phyloP scores from a whole-genome alignment of 129 eudicot species.

The Flaveria trinervia region DNA sequence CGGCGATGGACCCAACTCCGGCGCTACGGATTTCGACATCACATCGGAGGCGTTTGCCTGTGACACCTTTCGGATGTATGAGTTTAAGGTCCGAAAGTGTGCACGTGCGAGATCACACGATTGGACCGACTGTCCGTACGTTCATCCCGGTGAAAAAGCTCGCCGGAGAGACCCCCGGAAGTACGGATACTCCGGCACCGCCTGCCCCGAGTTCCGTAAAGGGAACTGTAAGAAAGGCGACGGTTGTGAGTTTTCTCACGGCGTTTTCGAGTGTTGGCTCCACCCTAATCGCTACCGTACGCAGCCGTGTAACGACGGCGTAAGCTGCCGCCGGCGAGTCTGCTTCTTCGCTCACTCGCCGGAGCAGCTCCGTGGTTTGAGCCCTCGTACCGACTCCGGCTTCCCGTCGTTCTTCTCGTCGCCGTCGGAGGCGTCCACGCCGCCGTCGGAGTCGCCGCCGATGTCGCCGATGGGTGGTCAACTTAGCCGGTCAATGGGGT shows the following conservation, averaged over 20 bases:
- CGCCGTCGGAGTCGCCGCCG: slow-evolving; percentile 67
- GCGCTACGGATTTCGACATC: slow-evolving; percentile 32
- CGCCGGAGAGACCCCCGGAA: slow-evolving; percentile 74
- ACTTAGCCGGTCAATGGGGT: slow-evolving; percentile 56
- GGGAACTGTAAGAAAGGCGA: slow-evolving; percentile 78
- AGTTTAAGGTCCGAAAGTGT: slow-evolving; percentile 75
- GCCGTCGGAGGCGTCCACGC: slow-evolving; percentile 46
- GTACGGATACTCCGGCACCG: slow-evolving; percentile 74
- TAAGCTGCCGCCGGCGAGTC: slow-evolving; percentile 56
- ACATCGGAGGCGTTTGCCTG: slow-evolving; percentile 51
- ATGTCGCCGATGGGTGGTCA: slow-evolving; percentile 56
- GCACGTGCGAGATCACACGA: slow-evolving; percentile 70
- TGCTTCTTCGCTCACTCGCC: slow-evolving; percentile 93
- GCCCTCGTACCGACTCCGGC: slow-evolving; percentile 41
- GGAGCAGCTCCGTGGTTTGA: slow-evolving; percentile 69
- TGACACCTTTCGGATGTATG: slow-evolving; percentile 73
- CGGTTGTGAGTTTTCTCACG: slow-evolving; percentile 74
- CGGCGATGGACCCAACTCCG: slow-evolving; percentile 26
- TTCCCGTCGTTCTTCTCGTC: slow-evolving; percentile 32
- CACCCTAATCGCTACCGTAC: slow-evolving; percentile 83
- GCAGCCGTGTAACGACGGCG: slow-evolving; percentile 84
- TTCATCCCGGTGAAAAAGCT: slow-evolving; percentile 86
- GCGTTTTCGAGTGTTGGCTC: slow-evolving; percentile 90
- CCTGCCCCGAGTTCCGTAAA: slow-evolving; percentile 79
- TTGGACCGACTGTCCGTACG: slow-evolving; percentile 95